These are phyloP conservation scores for Paramyrothecium roridum DNA, from an alignment of 2,329 filamentous ascomycete genomes.

Conservation along the genomic window DNA sequence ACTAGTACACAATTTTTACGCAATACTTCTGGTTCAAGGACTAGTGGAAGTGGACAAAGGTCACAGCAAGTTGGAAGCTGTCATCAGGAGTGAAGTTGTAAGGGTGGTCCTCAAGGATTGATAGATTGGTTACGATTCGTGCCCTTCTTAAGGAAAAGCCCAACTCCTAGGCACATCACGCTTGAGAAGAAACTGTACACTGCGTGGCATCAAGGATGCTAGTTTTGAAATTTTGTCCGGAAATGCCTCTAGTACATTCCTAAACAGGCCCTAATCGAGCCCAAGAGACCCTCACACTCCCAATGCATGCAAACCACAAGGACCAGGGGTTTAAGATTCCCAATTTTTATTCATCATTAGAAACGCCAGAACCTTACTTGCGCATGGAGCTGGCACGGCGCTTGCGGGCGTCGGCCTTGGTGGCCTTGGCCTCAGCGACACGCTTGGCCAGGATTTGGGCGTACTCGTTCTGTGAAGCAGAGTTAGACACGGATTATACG, in stretches of 20 bases:
- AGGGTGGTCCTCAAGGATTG: background rate
- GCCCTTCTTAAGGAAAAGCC: background rate
- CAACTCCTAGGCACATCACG: background rate
- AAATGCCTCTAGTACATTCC: conserved; percentile 36
- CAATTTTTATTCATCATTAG: conserved; percentile 24
- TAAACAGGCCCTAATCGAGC: conserved; percentile 23
- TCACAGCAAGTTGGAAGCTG: too few species aligned
- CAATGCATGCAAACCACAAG: conserved; percentile 37
- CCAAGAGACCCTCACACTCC: conserved; percentile 33
- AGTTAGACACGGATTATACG: background rate
- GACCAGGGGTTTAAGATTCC: conserved; percentile 31
- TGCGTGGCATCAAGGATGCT: conserved; percentile 21
- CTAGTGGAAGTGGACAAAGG: background rate
- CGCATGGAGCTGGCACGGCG: conserved; percentile 92
- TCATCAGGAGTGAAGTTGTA: background rate
- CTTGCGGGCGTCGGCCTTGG: conserved; percentile 94
- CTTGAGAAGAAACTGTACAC: background rate
- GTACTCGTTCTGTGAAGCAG: conserved; percentile 79
- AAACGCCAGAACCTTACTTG: conserved; percentile 61
- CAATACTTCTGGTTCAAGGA: background rate
- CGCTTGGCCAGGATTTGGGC: conserved; percentile 94
- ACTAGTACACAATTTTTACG: background rate
- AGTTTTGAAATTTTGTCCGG: conserved; percentile 26
- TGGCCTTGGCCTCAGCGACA: conserved; percentile 91
- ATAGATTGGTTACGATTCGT: background rate